Base-by-base conservation (phyloP, 768 basidiomycete genomes). In the Suillus discolor region DNA sequence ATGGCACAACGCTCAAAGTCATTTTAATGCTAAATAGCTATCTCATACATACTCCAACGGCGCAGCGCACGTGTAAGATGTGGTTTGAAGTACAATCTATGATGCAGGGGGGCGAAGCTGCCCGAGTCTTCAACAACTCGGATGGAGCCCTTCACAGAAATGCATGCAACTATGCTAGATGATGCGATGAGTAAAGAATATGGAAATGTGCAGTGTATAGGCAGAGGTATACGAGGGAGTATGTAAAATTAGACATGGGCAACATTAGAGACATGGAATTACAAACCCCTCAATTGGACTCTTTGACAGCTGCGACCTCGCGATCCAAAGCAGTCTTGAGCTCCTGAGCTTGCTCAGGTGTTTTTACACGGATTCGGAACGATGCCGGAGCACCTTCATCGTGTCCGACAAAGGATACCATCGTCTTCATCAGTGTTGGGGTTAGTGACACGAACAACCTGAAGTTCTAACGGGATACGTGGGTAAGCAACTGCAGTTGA, bases 1-100 rank as follows among this genome's bases (percentile, higher is more conserved):
- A 78, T 95, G 93, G 93, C 93, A 94, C 69, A 94, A 95, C 71
- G 93, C 93, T 6, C 93, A 94, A 73, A 93, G 92, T 73, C 93
- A 95, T 77, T 90, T 95, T 76, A 84, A 79, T 51, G 87, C 79
- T 68, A 90, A 87, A 72, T 82, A 73, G 61, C 53, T 42, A 53
- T 42, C 9, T 42, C 34, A 62, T 41, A 23, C 28, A 36, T 62
- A 57, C 55, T 25, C 13, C 31, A 34, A 39, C 23, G 62, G 57
- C 59, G 36, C 59, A 20, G 28, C 59, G 18, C 31, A 60, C 28
- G 25, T 60, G 59, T 60, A 60, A 60, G 59, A 41, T 60, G 6
- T 42, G 59, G 11, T 60, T 18, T 20, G 59, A 42, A 31, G 59
- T 44, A 41, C 7, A 39, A 41, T 42, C 41, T 28, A 42, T 60